Base-by-base conservation (phyloP, 2,329 filamentous ascomycete genomes). In the Scolecobasidium constrictum region DNA sequence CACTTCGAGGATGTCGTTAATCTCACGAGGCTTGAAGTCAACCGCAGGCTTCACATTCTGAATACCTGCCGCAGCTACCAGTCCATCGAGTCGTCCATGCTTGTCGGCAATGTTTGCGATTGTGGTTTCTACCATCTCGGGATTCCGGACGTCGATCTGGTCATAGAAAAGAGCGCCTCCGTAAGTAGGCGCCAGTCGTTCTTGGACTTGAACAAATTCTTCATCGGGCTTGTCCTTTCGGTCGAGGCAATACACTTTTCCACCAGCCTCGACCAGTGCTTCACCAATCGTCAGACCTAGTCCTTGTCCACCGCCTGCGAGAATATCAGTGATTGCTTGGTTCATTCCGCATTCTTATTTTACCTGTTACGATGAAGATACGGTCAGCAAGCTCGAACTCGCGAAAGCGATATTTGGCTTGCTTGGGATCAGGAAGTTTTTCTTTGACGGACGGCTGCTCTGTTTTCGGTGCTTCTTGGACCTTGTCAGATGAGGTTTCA, bases 301-400 rank as follows among this genome's bases (percentile, higher is more conserved):
- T n/a, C 65, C 65, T 36, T 63, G 55, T 3, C 56, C 65, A 22
- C 64, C 65, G 12, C 65, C 43, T 45, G 28, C 12, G 5, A 21
- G 12, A 7, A 21, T 4, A 20, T 34, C 19, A 33, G 15, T 20
- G 34, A 13, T 37, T 11, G 18, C 11, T 6, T 21, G 22, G 16
- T 21, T 39, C 37, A 18, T 13, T 11, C 12, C 22, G 12, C 5
- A 9, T n/a, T 6, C 5, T 13, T 12, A 42, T 11, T 15, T 37
- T 37, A 42, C 90, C 90, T 1, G 90, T 96, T 28, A 96, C 83
- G 31, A 95, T 71, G 38, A 78, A 86, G 6, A 88, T 83, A 56
- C 81, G 81, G 47, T 78, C 83, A 59, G 94, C 83, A 26, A 96
- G 75, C 42, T 65, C 61, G 46, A 67, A 67, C 42, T 68, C 64